Evolutionary conservation across 1,284 basidiomycete species (phyloP), one percentile per base, ranked within the genome.

Genomic region (Cryptococcus floricola): DNA sequence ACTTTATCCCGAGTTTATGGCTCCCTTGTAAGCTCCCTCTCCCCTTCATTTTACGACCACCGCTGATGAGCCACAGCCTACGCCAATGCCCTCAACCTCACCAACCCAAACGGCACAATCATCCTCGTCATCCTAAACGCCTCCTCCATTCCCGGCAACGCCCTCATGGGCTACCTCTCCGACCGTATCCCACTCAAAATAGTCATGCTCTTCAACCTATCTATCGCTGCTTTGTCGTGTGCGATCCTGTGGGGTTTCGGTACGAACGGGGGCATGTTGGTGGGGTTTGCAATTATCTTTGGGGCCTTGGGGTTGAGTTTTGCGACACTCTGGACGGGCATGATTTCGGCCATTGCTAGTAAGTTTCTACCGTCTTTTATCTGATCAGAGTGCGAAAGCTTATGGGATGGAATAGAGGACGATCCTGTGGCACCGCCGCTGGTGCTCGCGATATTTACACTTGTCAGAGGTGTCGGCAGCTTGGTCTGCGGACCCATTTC

Each of bases 171-270:
- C n/a, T 70, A 63, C 39, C 54, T 77, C 6, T 67, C 69, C 12
- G 76, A 77, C 61, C 57, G 64, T 4, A 59, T 60, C 39, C 67
- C 68, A 1, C 53, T 72, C 19, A 59, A 61, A 13, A 25, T 63
- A 38, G 70, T 72, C 46, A 62, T 77, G 41, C 50, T 65, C 5
- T 27, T 67, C 43, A 69, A 64, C n/a, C 72, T 69, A 56, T 38
- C 65, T 3, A 66, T 66, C 0, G 59, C 67, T 1, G 60, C 70
- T 1, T 27, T 70, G 3, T 50, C 71, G 0, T 73, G 71, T 51
- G 61, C 73, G 19, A 53, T 72, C 10, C 61, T 77, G 37, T 77
- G 76, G 74, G 75, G 75, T 0, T 65, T 77, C 45, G 69, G 69
- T 0, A 70, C 69, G 9, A 61, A 57, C 14, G 46, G 62, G 16